Conservation (phyloP, 148 eudicot genomes). For the Dianthus caryophyllus region DNA sequence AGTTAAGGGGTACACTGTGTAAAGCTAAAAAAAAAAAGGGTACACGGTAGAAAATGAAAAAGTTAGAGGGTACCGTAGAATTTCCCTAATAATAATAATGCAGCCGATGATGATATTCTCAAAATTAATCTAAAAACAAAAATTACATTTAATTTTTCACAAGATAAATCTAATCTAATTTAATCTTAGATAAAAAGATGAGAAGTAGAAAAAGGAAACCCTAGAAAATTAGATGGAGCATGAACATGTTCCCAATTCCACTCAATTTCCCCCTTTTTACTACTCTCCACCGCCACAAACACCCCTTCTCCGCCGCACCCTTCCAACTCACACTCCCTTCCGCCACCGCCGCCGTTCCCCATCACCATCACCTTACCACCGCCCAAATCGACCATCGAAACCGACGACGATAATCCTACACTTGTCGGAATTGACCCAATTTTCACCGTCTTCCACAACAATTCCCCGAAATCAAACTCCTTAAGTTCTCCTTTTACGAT, state of each 20-base stretch:
- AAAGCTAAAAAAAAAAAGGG: too few species aligned
- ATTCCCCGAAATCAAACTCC: slow-evolving; percentile 31
- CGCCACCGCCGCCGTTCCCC: slow-evolving; percentile 28
- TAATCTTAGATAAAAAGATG: slow-evolving; percentile 24
- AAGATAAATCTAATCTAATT: neutral
- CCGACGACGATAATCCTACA: slow-evolving; percentile 13
- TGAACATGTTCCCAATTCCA: slow-evolving; percentile 30
- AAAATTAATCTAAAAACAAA: too few species aligned
- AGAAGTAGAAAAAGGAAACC: slow-evolving; percentile 34
- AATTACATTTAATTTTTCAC: neutral
- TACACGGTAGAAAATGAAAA: too few species aligned
- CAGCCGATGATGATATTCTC: too few species aligned
- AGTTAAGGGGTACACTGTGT: too few species aligned
- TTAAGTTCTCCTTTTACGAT: slow-evolving; percentile 20
- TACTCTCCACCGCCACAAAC: too few species aligned
- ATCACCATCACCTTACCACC: slow-evolving; percentile 27
- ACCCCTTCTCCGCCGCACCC: slow-evolving; percentile 17
- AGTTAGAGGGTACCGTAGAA: too few species aligned
- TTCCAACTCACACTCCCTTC: slow-evolving; percentile 8
- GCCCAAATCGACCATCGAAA: neutral
- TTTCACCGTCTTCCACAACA: slow-evolving; percentile 20
- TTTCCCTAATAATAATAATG: too few species aligned
- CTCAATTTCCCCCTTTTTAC: neutral
- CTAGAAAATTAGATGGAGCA: slow-evolving; percentile 24
- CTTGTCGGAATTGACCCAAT: slow-evolving; percentile 17